phyloP scores from a whole-genome alignment of 2,329 filamentous ascomycete species.

The Colletotrichum lini region DNA sequence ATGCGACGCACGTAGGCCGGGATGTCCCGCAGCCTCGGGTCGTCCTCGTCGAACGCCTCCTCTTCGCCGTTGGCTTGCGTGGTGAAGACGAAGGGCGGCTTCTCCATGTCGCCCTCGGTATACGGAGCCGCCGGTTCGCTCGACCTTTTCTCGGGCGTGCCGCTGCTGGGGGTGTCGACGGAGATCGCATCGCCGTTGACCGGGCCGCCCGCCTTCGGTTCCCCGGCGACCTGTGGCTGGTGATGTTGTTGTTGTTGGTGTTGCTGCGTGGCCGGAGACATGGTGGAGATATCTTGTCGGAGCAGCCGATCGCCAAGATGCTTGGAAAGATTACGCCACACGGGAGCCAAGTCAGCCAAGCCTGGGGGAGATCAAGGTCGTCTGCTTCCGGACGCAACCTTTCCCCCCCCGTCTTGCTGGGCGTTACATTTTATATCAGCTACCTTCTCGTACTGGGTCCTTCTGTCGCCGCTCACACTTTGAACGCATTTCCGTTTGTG shows the following conservation, averaged over 20 bases:
- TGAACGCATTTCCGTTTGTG: not conserved
- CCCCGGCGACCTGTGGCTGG: constrained; percentile 1
- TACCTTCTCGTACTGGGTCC: not conserved
- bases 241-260: not conserved
- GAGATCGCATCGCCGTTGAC: constrained; percentile 23
- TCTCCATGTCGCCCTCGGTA: constrained; percentile 44
- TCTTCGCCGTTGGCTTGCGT: constrained; percentile 45
- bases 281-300: constrained; percentile 13
- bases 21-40: constrained; percentile 66
- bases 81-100: constrained; percentile 44
- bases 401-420: not conserved
- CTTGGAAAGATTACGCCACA: constrained; percentile 22
- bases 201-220: constrained; percentile 8
- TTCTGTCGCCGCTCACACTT: not conserved
- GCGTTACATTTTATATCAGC: constrained; percentile 23
- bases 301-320: constrained; percentile 34
- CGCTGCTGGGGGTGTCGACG: constrained; percentile 18
- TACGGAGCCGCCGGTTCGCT: constrained; percentile 38
- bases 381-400: constrained; percentile 9
- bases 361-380: constrained; percentile 7
- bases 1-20: constrained; percentile 56
- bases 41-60: constrained; percentile 57
- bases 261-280: constrained; percentile 22
- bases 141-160: constrained; percentile 17
- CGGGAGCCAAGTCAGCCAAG: constrained; percentile 37